Evolutionary conservation across 345 rosid genomes (phyloP), one percentile per base, ranked within the genome.

Genomic region (Aquilaria yunnanensis): DNA sequence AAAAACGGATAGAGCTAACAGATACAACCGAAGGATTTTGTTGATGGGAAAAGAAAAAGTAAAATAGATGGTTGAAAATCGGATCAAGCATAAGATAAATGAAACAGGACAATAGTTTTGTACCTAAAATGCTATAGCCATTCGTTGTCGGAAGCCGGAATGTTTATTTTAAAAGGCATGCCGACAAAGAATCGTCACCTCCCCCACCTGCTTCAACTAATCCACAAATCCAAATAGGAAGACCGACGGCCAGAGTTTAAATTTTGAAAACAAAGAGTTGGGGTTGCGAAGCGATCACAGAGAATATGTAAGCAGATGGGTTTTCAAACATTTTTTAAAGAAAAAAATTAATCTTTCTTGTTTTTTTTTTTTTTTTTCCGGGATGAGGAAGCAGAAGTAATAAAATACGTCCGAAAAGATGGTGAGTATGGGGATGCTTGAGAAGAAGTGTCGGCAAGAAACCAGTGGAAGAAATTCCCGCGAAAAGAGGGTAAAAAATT

Each of bases 371-470:
- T 47, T 14, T 30, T 33, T 59, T 10, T 11, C 14, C 1, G 45
- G 34, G 54, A 47, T 16, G 32, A 30, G 43, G 31, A 31, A 60
- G 13, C 8, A 53, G 9, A 5, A 37, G 5, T 37, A 9, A 37
- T 37, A 37, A 37, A 37, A 37, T 37, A 2, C 8, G 43, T 37
- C 43, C 43, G 43, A 64, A 66, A 5, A 48, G 54, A 65, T 10
- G 47, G 51, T 50, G 1, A 41, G 43, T 41, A 54, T 47, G 13
- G 62, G 60, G 59, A 65, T 23, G 49, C 23, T 34, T 14, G 54
- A 60, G 78, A 75, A 53, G 71, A 72, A 86, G 80, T 80, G 86
- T 80, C 79, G 85, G 87, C 72, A 69, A 65, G 67, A 56, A 71
- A 73, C 53, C 12, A 43, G 29, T 59, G 33, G 61, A 29, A 32